Evolutionary conservation across 805 yeast species (phyloP), one percentile per base, ranked within the genome.

Genomic region (Yarrowia alimentaria): DNA sequence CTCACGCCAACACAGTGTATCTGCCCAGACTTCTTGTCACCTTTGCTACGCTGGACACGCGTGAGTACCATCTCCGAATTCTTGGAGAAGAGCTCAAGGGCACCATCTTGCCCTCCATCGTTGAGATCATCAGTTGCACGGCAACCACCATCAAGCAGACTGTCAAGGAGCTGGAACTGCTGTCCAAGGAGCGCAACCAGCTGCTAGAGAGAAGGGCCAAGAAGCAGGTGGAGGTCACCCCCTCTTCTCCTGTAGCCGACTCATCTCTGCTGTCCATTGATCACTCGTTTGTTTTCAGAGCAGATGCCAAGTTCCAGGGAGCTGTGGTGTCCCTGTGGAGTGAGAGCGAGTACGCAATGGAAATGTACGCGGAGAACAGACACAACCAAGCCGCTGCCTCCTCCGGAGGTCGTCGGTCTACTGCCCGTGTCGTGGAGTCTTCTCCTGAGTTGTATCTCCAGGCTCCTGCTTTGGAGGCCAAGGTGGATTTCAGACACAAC

Each of bases 381-480:
- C 22, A 26, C 19, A 19, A 22, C 5, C 56, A 17, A 33, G 38
- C n/a, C n/a, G n/a, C n/a, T n/a, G n/a, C 17, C 21, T 25, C 24
- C 6, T 43, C 50, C 9, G 35, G 22, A 3, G 37, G 37, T 7
- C 28, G 50, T 1, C 8, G 50, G 16, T 28, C 32, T 3, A 22
- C 25, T 22, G 37, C 50, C 10, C 21, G 50, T 3, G 37, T 43
- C 3, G 34, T 30, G 10, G 28, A 43, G 11, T 51, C 58, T 2
- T 54, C 54, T 9, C 62, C 65, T 6, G 59, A 66, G 1, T 45
- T 90, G 12, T 75, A 72, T 20, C 65, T 90, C 19, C 83, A 77
- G 48, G 78, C 95, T 0, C 98, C 98, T 0, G 83, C 86, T 1
- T 78, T 90, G 1, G 71, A 71, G 43, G 71, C 84, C 5, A 72